A percentile compares a stretch with the other conserved stretches of the same genome.
phyloP scores from a whole-genome alignment of 2,329 filamentous ascomycete genomes.

The Penicillium aurantiogriseum region DNA sequence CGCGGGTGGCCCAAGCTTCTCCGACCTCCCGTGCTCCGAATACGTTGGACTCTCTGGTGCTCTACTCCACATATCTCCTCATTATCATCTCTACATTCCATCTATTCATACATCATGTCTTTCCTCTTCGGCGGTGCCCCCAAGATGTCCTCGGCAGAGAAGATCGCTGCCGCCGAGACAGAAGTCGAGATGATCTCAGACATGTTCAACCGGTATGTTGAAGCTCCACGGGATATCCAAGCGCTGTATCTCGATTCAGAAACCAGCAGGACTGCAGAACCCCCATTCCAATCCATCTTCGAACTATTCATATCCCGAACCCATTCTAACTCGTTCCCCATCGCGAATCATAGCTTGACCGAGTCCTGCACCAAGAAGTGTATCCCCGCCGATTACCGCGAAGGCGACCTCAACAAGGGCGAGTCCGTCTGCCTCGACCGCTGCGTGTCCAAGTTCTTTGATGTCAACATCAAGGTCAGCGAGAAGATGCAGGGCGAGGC shows the following conservation, averaged over 20 bases:
- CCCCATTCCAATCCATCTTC: neutral
- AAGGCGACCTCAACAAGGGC: constrained; percentile 97
- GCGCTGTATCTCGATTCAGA: neutral
- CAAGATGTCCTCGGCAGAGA: constrained; percentile 91
- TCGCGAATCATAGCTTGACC: constrained; percentile 62
- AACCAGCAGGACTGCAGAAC: neutral
- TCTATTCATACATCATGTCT: constrained; percentile 56
- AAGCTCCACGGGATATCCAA: neutral
- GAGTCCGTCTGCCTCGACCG: constrained; percentile 97
- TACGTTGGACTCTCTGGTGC: constrained; percentile 5
- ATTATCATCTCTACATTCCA: constrained; percentile 12
- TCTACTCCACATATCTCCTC: constrained; percentile 3
- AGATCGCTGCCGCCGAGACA: constrained; percentile 92
- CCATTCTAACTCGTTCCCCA: neutral
- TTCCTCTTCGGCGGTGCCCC: constrained; percentile 71
- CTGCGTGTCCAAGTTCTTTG: constrained; percentile 97
- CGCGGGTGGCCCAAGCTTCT: constrained; percentile 33
- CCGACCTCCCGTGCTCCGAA: constrained; percentile 14
- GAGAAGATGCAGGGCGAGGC: constrained; percentile 91
- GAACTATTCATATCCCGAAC: neutral
- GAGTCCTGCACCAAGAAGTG: constrained; percentile 93
- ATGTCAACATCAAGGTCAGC: constrained; percentile 95
- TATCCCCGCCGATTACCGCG: constrained; percentile 86
- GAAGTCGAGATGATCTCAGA: constrained; percentile 97
- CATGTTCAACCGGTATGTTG: constrained; percentile 88